Evolutionary conservation across 192 early-diverging fungal genomes (phyloP).

Genomic region (Thamnidium elegans): DNA sequence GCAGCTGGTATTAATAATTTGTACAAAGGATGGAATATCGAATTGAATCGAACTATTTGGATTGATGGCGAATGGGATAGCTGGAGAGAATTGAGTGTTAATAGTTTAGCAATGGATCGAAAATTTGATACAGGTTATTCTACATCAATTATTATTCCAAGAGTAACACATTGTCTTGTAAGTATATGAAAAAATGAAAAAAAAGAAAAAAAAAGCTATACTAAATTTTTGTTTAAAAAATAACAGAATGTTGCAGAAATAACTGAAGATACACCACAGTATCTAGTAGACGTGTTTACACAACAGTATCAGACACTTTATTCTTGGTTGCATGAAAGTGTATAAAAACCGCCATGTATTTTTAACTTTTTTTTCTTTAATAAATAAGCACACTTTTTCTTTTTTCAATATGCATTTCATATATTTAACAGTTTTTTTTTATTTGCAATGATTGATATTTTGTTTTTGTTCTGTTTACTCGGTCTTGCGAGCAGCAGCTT

Average conservation of each 20-base stretch:
- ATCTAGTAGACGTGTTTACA: no score
- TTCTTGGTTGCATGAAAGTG: no score
- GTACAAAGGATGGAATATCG: slow-evolving; percentile 11
- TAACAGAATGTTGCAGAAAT: no score
- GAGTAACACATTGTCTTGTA: slow-evolving; percentile 4
- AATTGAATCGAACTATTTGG: slow-evolving; percentile 54
- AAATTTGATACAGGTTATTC: neutral
- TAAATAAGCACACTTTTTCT: neutral
- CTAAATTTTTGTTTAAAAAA: neutral
- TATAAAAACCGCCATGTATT: no score
- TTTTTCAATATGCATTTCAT: neutral
- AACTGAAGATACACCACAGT: no score
- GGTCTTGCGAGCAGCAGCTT: slow-evolving; percentile 43
- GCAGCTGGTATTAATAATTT: slow-evolving; percentile 10
- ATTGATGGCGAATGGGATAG: slow-evolving; percentile 66
- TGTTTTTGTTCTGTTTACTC: neutral
- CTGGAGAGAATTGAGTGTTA: slow-evolving; percentile 54
- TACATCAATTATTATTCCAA: neutral
- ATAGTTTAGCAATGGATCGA: slow-evolving; percentile 7
- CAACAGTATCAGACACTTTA: no score
- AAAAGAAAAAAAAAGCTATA: no score
- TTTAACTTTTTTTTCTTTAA: no score
- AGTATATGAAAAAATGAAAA: neutral
- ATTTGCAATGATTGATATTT: neutral
- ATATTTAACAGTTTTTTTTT: neutral